Evolutionary conservation across 345 rosid genomes (phyloP), one percentile per base, ranked within the genome.

Genomic region (Adansonia digitata): DNA sequence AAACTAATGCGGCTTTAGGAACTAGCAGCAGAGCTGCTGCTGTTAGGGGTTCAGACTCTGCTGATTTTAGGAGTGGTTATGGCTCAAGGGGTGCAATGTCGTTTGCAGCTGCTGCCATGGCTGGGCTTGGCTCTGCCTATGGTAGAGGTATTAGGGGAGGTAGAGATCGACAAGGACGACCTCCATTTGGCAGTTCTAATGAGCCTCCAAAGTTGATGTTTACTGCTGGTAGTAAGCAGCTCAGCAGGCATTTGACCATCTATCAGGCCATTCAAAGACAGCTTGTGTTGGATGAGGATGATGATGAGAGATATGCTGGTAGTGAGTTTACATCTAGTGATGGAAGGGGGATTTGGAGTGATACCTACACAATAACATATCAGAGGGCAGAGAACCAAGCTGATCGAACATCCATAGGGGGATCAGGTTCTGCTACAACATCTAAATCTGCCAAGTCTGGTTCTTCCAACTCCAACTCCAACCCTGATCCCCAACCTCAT

Each of bases 191-290:
- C 60, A 83, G 92, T 77, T 84, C 90, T 49, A 88, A 78, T 76
- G 97, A 92, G 71, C 89, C 97, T 76, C 88, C 92, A 72, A 93
- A 86, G 81, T 82, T 96, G 53, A 81, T 90, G 49, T 93, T 96
- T 63, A 88, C 93, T 74, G 91, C 90, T 0, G 97, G 97, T 78
- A 97, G 92, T 63, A 96, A 93, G 84, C 97, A 88, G 80, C 92
- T 96, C 49, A 92, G 88, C 79, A 90, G 91, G 87, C 91, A 92
- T 82, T 83, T 96, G 90, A 90, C 99, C 13, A 96, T 96, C 46
- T 96, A 96, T 84, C 99, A 96, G 86, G 98, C 99, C 74, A 88
- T 96, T 60, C 99, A 96, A 69, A 89, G 94, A 60, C 98, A 93
- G 78, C 94, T 89, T 77, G 97, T 90, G 80, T 85, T 83, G 78